These are phyloP conservation scores for Arachis stenosperma DNA, from an alignment of 306 rosid species.

Conservation along the genomic window DNA sequence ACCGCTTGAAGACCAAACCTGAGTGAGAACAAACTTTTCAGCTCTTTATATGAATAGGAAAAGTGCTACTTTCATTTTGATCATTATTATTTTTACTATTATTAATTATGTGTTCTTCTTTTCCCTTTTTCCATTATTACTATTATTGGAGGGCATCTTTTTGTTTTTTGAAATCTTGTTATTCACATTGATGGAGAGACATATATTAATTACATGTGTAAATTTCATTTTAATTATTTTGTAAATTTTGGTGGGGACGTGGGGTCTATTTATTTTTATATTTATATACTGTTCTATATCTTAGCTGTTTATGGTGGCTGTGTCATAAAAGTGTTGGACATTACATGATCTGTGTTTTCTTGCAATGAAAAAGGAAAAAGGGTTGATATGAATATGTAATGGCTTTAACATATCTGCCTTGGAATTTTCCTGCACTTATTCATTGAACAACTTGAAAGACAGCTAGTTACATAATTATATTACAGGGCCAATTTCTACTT, in stretches of 20 bases:
- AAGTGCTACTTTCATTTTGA: conserved; percentile 27
- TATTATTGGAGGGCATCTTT: conserved; percentile 33
- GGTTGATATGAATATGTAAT: conserved; percentile 8
- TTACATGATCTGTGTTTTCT: conserved; percentile 37
- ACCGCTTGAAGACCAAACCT: conserved; percentile 68
- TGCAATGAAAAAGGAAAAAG: conserved; percentile 7
- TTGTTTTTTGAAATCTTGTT: conserved; percentile 38
- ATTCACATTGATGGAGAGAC: conserved; percentile 28
- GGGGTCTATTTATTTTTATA: conserved; percentile 29
- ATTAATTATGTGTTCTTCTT: conserved; percentile 22
- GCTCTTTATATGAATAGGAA: conserved; percentile 27
- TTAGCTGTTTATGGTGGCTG: conserved; percentile 14
- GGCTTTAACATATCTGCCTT: background rate
- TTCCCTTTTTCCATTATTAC: conserved; percentile 8
- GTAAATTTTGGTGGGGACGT: conserved; percentile 46
- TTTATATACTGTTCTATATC: conserved; percentile 1
- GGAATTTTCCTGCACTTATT: background rate
- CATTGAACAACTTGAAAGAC: background rate
- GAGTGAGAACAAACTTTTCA: conserved; percentile 16
- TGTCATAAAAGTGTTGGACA: conserved; percentile 26
- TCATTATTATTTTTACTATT: conserved; percentile 1
- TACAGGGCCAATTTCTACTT: background rate
- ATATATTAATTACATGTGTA: conserved; percentile 31
- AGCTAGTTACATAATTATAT: background rate
- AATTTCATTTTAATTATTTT: conserved; percentile 4